Percentiles rank a stretch among this genome's conserved stretches.
Evolutionary conservation across 805 yeast species (phyloP).

Genomic region (Kregervanrija delftensis): DNA sequence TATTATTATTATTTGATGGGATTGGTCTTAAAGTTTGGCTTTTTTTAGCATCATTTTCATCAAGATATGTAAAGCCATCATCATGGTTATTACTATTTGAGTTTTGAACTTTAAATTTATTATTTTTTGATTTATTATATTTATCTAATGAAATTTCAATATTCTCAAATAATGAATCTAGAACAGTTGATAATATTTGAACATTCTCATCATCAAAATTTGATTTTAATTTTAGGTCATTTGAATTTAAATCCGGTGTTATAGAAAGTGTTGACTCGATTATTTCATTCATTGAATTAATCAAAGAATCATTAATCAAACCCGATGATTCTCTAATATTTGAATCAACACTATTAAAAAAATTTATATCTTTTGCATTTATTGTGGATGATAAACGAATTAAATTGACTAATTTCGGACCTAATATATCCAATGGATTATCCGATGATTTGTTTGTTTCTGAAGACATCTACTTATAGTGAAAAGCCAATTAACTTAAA

Average conservation of each 20-base stretch:
- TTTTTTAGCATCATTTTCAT: conserved; percentile 38
- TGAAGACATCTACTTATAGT: not conserved
- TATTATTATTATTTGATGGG: conserved; percentile 9
- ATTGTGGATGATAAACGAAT: conserved; percentile 64
- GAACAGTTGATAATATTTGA: conserved; percentile 51
- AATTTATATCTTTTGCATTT: conserved; percentile 75
- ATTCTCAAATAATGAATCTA: conserved; percentile 72
- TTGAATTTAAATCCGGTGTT: conserved; percentile 20
- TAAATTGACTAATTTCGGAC: conserved; percentile 46
- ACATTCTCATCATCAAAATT: conserved; percentile 42
- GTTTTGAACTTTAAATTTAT: not conserved
- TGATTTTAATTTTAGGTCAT: conserved; percentile 19
- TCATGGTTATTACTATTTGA: conserved; percentile 4
- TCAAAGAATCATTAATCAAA: conserved; percentile 18
- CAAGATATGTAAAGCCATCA: conserved; percentile 40
- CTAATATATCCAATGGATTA: conserved; percentile 20
- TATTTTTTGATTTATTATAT: conserved; percentile 20
- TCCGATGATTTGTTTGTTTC: not conserved
- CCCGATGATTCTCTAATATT: conserved; percentile 36
- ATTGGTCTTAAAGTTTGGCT: not conserved
- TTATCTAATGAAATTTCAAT: conserved; percentile 63
- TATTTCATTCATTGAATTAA: conserved; percentile 34
- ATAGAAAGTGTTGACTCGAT: conserved; percentile 21
- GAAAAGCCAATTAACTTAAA: no score
- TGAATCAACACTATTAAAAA: conserved; percentile 59